Percentiles rank a stretch among this genome's conserved stretches.
These are phyloP conservation scores for Chiua virens DNA, from an alignment of 768 basidiomycete species.

Conservation along the genomic window DNA sequence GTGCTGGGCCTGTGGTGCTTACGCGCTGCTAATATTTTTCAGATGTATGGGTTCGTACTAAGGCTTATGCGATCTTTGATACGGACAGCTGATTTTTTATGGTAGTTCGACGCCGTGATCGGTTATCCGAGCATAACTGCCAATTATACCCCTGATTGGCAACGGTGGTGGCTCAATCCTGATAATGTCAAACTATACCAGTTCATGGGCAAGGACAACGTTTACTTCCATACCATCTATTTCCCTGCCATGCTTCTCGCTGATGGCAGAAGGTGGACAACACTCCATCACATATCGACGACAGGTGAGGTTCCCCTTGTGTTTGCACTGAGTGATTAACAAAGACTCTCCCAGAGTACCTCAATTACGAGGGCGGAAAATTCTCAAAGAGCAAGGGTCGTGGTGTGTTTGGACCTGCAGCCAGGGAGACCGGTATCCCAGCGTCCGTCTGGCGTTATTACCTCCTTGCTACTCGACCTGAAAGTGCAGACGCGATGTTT, in stretches of 20 bases:
- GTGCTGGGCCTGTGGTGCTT: slow-evolving; percentile 32
- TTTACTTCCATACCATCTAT: slow-evolving; percentile 97
- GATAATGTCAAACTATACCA: slow-evolving; percentile 90
- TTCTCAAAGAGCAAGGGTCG: slow-evolving; percentile 98
- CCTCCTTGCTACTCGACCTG: slow-evolving; percentile 87
- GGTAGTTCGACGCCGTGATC: slow-evolving; percentile 94
- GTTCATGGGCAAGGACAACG: slow-evolving; percentile 99
- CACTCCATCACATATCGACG: slow-evolving; percentile 88
- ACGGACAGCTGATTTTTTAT: background rate
- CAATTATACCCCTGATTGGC: slow-evolving; percentile 92
- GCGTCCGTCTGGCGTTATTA: slow-evolving; percentile 97
- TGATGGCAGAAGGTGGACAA: slow-evolving; percentile 92
- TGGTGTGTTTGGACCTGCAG: slow-evolving; percentile 95
- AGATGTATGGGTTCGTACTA: slow-evolving; percentile 85
- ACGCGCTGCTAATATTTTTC: slow-evolving; percentile 2
- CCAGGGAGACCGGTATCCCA: slow-evolving; percentile 90
- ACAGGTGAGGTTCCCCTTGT: slow-evolving; percentile 62
- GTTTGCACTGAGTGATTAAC: background rate
- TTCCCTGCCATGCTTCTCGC: slow-evolving; percentile 90
- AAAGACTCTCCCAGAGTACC: slow-evolving; percentile 64
- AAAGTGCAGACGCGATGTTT: slow-evolving; percentile 93
- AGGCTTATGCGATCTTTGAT: background rate
- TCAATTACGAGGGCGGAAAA: slow-evolving; percentile 98
- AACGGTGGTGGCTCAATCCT: slow-evolving; percentile 95
- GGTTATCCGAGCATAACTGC: slow-evolving; percentile 98